Percentiles rank a stretch among this genome's conserved stretches.
These are phyloP conservation scores for Mortierella sp. DNA, from an alignment of 371 early-diverging fungal genomes.

Conservation along the genomic window DNA sequence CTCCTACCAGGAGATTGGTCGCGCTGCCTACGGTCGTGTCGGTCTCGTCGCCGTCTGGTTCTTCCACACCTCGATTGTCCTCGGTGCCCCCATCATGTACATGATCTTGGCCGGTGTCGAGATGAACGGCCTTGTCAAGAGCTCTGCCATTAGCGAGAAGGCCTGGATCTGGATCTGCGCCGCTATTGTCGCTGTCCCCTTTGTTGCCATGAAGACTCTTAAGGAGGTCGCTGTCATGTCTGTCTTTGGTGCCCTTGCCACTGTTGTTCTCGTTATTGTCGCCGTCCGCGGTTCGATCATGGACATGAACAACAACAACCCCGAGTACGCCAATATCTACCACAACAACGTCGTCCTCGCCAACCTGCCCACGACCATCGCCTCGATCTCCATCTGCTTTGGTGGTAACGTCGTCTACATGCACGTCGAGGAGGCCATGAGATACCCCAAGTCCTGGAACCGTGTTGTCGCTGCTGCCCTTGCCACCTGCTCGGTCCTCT, in stretches of 20 bases:
- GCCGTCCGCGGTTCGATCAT: slow-evolving; percentile 60
- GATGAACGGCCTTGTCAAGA: slow-evolving; percentile 47
- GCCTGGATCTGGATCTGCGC: slow-evolving; percentile 69
- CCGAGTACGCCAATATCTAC: slow-evolving; percentile 33
- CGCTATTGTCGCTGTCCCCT: slow-evolving; percentile 62
- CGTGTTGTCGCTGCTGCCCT: slow-evolving; percentile 79
- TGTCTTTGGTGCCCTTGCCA: slow-evolving; percentile 71
- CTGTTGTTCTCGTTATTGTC: slow-evolving; percentile 62
- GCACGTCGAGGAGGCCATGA: slow-evolving; percentile 61
- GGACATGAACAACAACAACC: slow-evolving; percentile 49
- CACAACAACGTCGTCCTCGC: slow-evolving; percentile 66
- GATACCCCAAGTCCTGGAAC: slow-evolving; percentile 78
- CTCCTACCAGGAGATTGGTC: slow-evolving; percentile 58
- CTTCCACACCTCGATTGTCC: slow-evolving; percentile 70
- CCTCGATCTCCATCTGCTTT: slow-evolving; percentile 81
- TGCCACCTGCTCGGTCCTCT: slow-evolving; percentile 80
- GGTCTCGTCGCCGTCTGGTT: slow-evolving; percentile 59
- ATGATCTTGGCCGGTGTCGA: slow-evolving; percentile 68
- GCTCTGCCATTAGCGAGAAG: slow-evolving; percentile 35
- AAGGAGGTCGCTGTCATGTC: slow-evolving; percentile 74
- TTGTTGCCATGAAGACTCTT: slow-evolving; percentile 68
- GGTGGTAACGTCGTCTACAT: slow-evolving; percentile 85
- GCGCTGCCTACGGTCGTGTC: slow-evolving; percentile 58
- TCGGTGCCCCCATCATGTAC: slow-evolving; percentile 72
- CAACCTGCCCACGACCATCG: slow-evolving; percentile 68